Evolutionary conservation across 345 rosid genomes (phyloP).

Genomic region (Syzygium aromaticum): DNA sequence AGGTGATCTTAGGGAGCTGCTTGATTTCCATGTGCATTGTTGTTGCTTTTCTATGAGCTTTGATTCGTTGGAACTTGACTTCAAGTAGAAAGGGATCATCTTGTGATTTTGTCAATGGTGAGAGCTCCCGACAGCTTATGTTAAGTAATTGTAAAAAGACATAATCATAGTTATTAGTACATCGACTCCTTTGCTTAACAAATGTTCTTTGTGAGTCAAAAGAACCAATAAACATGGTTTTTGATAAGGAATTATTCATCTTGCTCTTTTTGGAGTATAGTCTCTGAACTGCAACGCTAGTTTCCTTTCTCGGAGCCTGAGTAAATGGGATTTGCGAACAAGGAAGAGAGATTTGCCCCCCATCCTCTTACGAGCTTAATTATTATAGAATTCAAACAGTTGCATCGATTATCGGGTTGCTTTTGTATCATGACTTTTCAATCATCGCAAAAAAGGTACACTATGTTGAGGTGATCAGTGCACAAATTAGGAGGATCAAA

Average conservation of each 20-base stretch:
- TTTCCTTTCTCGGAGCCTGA: background rate
- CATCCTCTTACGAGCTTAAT: background rate
- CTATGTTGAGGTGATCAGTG: background rate
- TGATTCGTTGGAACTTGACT: too few relatives aligned
- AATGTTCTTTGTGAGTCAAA: too few relatives aligned
- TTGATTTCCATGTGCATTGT: background rate
- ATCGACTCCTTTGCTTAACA: too few relatives aligned
- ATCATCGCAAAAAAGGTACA: background rate
- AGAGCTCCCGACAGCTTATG: background rate
- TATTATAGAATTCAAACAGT: accelerated
- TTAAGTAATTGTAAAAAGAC: too few relatives aligned
- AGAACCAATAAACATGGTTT: too few relatives aligned
- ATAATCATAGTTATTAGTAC: too few relatives aligned
- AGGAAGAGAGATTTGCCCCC: background rate
- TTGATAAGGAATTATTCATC: background rate
- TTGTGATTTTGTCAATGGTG: background rate
- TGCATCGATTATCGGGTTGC: background rate
- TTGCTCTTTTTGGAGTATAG: background rate
- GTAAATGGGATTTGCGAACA: background rate
- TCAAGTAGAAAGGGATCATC: background rate
- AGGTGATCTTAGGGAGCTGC: too few relatives aligned
- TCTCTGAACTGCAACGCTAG: background rate
- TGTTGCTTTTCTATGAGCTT: background rate
- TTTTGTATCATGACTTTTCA: background rate
- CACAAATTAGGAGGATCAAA: background rate